phyloP scores from a whole-genome alignment of 495 filamentous ascomycete species.

The Poronia punctata region DNA sequence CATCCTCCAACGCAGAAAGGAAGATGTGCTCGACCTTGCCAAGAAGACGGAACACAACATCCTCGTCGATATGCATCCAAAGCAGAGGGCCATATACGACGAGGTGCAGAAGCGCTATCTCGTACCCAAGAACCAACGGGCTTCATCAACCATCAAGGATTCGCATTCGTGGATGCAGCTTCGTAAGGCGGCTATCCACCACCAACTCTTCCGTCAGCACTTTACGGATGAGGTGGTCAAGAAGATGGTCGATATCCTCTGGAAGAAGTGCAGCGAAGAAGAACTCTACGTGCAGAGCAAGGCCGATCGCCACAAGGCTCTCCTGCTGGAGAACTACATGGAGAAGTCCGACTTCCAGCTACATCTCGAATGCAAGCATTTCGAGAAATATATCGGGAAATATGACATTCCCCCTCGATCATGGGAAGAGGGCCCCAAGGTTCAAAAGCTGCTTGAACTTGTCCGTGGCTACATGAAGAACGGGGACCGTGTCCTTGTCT shows the following conservation, averaged over 20 bases:
- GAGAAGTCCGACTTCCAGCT: conserved; percentile 66
- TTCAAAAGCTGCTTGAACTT: conserved; percentile 67
- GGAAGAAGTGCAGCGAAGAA: conserved; percentile 44
- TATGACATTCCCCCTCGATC: conserved; percentile 66
- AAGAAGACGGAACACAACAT: conserved; percentile 72
- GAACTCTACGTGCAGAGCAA: conserved; percentile 43
- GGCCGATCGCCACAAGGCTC: conserved; percentile 56
- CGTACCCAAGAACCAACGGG: conserved; percentile 23
- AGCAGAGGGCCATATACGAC: conserved; percentile 66
- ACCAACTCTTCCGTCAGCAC: conserved; percentile 73
- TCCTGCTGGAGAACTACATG: conserved; percentile 62
- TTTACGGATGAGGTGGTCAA: conserved; percentile 66
- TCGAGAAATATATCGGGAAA: conserved; percentile 59
- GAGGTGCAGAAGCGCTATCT: conserved; percentile 32
- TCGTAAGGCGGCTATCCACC: conserved; percentile 88
- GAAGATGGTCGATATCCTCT: conserved; percentile 70
- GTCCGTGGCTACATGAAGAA: conserved; percentile 65
- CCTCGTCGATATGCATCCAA: conserved; percentile 66
- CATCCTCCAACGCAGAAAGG: conserved; percentile 86
- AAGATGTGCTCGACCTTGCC: conserved; percentile 86
- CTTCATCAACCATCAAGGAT: conserved; percentile 21
- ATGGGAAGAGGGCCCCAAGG: conserved; percentile 93
- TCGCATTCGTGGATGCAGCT: conserved; percentile 86
- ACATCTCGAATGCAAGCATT: conserved; percentile 66
- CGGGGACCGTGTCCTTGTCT: conserved; percentile 81